These are phyloP conservation scores for Sicyos baderoa DNA, from an alignment of 306 rosid species.

Conservation along the genomic window DNA sequence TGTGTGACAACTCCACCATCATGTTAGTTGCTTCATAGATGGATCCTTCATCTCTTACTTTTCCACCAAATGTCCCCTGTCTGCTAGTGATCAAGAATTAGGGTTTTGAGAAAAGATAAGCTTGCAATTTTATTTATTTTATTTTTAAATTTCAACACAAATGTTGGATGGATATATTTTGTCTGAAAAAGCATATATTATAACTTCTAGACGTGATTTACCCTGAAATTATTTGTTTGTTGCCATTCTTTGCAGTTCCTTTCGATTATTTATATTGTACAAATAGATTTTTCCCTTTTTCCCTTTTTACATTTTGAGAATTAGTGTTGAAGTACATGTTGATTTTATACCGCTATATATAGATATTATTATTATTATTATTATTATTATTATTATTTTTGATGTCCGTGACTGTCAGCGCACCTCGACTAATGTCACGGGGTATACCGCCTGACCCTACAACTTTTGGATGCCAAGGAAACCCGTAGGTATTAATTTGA, in stretches of 20 bases:
- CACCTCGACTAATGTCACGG: too few species aligned
- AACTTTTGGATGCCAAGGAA: too few species aligned
- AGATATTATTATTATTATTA: too few species aligned
- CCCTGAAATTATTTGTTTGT: not conserved
- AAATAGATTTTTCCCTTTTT: not conserved
- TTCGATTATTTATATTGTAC: not conserved
- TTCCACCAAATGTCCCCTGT: slow-evolving; percentile 31
- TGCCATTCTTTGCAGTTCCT: not conserved
- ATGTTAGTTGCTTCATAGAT: slow-evolving; percentile 42
- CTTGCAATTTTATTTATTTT: not conserved
- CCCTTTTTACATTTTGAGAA: not conserved
- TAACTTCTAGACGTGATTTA: not conserved
- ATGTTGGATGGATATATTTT: slow-evolving; percentile 14
- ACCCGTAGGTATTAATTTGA: too few species aligned
- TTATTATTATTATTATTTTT: too few species aligned
- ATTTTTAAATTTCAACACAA: not conserved
- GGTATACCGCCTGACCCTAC: too few species aligned
- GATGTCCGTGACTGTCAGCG: too few species aligned
- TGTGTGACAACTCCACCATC: slow-evolving; percentile 44
- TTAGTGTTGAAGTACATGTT: slow-evolving; percentile 1
- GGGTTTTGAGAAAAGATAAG: slow-evolving; percentile 12
- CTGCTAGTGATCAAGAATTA: slow-evolving; percentile 18
- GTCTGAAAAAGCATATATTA: slow-evolving; percentile 12
- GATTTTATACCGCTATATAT: not conserved
- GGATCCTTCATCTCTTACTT: slow-evolving; percentile 25